phyloP scores from a whole-genome alignment of 495 filamentous ascomycete genomes.

The Neurospora sp. region DNA sequence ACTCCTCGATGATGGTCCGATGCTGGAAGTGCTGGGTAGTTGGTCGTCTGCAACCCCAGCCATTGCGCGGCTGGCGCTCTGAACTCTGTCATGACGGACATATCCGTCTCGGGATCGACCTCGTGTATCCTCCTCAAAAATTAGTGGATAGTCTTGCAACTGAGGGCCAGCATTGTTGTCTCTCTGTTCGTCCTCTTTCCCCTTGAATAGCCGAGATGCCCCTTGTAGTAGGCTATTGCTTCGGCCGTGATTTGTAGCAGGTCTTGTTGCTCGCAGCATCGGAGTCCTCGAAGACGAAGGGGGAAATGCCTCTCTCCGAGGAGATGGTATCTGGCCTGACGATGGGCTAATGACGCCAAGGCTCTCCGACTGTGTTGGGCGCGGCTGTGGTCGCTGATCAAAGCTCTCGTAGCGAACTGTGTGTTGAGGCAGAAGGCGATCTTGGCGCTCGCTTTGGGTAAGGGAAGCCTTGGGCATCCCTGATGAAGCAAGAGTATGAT shows the following conservation, averaged over 20 bases:
- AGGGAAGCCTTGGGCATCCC: no score
- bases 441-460: not conserved
- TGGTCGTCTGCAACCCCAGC: slow-evolving; percentile 18
- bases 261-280: slow-evolving; percentile 15
- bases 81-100: slow-evolving; percentile 14
- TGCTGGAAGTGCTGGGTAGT: slow-evolving; percentile 5
- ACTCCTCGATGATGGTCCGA: slow-evolving; percentile 11
- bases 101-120: slow-evolving; percentile 9
- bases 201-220: slow-evolving; percentile 12
- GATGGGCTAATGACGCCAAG: not conserved
- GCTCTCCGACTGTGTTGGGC: slow-evolving; percentile 5
- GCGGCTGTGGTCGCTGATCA: slow-evolving; percentile 3
- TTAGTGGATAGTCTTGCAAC: not conserved
- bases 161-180: not conserved
- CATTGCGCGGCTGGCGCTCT: slow-evolving; percentile 16
- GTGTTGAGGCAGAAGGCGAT: not conserved
- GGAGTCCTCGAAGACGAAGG: slow-evolving; percentile 26
- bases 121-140: not conserved
- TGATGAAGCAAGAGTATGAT: slow-evolving; percentile 15
- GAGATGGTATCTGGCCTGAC: slow-evolving; percentile 1
- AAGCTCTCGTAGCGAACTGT: not conserved
- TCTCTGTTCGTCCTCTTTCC: slow-evolving; percentile 4
- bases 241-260: slow-evolving; percentile 11
- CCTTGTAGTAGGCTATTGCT: slow-evolving; percentile 17
- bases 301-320: slow-evolving; percentile 15